A percentile compares a stretch with the other conserved stretches of the same genome.
Evolutionary conservation across 139 green algal genomes (phyloP).

Genomic region (Penium margaritaceum): DNA sequence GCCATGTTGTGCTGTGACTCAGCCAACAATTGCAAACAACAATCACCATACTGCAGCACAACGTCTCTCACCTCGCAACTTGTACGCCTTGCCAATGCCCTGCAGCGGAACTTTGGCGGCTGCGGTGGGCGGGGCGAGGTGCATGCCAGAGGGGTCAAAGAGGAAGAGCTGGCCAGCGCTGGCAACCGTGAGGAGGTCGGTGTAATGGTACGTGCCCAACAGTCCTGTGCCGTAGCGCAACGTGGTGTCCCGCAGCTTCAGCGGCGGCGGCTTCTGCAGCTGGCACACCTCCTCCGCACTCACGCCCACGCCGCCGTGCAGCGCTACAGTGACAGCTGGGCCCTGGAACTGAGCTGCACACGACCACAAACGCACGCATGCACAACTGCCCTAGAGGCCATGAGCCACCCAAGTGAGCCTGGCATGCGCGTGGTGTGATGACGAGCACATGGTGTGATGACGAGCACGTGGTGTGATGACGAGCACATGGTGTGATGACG

Average conservation of each 20-base stretch:
- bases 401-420: conserved; percentile 5
- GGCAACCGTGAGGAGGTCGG: conserved; percentile 45
- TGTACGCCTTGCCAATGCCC: conserved; percentile 14
- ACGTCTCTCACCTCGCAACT: conserved; percentile 13
- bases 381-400: no score
- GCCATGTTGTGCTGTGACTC: no score
- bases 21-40: neutral
- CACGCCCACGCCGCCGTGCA: conserved; percentile 50
- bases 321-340: conserved; percentile 55
- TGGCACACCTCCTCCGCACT: conserved; percentile 46
- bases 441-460: no score
- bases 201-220: conserved; percentile 47
- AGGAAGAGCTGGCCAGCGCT: conserved; percentile 52
- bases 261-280: conserved; percentile 33
- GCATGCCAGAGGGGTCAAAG: conserved; percentile 59
- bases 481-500: no score
- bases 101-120: no score
- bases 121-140: no score
- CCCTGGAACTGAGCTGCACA: conserved; percentile 53
- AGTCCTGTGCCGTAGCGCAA: conserved; percentile 50
- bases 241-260: conserved; percentile 20
- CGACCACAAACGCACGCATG: neutral
- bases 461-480: no score
- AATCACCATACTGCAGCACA: neutral
- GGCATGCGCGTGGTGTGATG: no score